Conservation (phyloP, 352 stramenopile species). For the Albugo candida region DNA sequence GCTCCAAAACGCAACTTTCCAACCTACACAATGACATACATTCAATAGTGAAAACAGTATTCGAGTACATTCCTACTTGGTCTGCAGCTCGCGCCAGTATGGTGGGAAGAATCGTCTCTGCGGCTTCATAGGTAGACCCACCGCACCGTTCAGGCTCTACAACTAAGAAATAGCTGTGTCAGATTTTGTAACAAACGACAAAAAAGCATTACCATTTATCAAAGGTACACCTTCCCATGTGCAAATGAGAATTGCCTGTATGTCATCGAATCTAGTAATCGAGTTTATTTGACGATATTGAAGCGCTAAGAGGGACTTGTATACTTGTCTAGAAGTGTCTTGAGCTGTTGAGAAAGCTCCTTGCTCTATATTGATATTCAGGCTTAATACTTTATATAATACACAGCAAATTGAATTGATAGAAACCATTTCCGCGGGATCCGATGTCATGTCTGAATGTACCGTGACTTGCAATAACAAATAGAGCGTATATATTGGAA, state of each 20-base stretch:
- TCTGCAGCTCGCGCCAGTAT: conserved; percentile 55
- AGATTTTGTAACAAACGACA: no score
- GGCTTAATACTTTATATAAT: no score
- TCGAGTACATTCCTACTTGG: conserved; percentile 18
- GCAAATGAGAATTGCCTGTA: conserved; percentile 59
- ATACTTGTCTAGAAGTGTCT: no score
- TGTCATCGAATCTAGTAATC: conserved; percentile 33
- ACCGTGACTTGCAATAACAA: no score
- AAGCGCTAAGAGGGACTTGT: no score
- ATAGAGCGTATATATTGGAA: no score
- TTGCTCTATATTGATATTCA: no score
- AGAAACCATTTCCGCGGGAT: no score
- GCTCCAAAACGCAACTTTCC: conserved; percentile 64
- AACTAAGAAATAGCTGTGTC: not conserved
- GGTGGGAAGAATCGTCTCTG: conserved; percentile 57
- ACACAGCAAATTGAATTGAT: no score
- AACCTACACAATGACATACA: conserved; percentile 12
- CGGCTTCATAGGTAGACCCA: conserved; percentile 37
- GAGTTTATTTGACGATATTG: no score
- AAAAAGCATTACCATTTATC: conserved; percentile 24
- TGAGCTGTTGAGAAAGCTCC: no score
- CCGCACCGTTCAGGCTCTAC: conserved; percentile 17
- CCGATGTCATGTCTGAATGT: no score
- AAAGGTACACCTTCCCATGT: conserved; percentile 59
- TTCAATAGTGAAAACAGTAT: not conserved